Conservation (phyloP, 495 filamentous ascomycete genomes). For the Podospora sp. region DNA sequence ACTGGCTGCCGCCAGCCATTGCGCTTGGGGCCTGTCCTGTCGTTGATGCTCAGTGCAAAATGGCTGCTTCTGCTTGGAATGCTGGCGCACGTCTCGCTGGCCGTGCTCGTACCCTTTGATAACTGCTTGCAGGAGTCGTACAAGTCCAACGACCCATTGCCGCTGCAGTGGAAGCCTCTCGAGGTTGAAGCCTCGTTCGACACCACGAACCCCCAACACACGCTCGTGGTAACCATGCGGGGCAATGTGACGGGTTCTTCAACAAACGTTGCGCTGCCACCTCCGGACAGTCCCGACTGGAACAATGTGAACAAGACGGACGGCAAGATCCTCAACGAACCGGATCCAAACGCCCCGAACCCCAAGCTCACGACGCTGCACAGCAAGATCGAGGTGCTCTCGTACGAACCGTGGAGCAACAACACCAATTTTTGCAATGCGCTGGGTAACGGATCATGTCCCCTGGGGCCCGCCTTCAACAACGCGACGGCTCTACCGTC, state of each 20-base stretch:
- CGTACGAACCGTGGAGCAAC: constrained; percentile 65
- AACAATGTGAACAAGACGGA: constrained; percentile 57
- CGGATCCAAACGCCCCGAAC: constrained; percentile 48
- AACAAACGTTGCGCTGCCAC: constrained; percentile 52
- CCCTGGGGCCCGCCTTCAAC: constrained; percentile 72
- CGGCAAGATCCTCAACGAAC: constrained; percentile 75
- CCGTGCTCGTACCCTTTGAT: constrained; percentile 71
- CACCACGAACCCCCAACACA: constrained; percentile 59
- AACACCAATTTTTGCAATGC: constrained; percentile 64
- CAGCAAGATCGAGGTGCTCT: constrained; percentile 69
- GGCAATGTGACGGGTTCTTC: constrained; percentile 80
- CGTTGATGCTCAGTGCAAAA: constrained; percentile 4
- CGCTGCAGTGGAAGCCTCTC: constrained; percentile 80
- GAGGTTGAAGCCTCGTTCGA: constrained; percentile 75
- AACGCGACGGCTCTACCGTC: constrained; percentile 44
- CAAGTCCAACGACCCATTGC: constrained; percentile 45
- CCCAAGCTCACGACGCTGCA: constrained; percentile 71
- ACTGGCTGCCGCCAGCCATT: not conserved
- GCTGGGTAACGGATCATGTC: constrained; percentile 66
- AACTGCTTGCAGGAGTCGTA: constrained; percentile 76
- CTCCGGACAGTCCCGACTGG: constrained; percentile 56
- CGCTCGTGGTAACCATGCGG: constrained; percentile 79
- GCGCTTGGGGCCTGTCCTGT: not conserved
- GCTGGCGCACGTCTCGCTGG: constrained; percentile 42
- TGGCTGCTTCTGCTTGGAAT: constrained; percentile 31